Percentiles rank a stretch among this genome's conserved stretches.
Evolutionary conservation across 225 moss, liverwort and hornwort species (phyloP).

Genomic region (Asterella californica): DNA sequence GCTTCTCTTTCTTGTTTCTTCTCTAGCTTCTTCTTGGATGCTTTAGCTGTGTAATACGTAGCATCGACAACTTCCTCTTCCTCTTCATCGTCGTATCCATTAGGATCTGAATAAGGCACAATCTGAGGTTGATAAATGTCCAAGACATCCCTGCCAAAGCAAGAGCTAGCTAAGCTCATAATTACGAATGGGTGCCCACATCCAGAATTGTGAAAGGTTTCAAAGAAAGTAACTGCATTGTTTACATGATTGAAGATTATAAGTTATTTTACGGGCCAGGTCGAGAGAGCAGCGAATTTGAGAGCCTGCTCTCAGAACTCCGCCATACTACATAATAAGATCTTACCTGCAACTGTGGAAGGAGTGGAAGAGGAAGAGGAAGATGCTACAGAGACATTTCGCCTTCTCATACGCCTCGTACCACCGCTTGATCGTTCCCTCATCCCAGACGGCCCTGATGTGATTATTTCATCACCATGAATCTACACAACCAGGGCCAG

Average conservation of each 20-base stretch:
- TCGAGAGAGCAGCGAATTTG: neutral
- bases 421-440: conserved; percentile 29
- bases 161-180: neutral
- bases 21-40: conserved; percentile 63
- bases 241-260: neutral
- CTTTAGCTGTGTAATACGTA: conserved; percentile 62
- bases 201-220: neutral
- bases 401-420: conserved; percentile 42
- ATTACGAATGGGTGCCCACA: neutral
- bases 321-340: neutral
- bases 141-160: neutral
- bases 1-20: conserved; percentile 87
- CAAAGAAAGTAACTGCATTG: neutral
- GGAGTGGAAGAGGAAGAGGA: conserved; percentile 45
- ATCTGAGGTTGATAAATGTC: neutral
- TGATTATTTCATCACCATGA: conserved; percentile 20
- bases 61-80: conserved; percentile 44
- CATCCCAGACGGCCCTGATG: conserved; percentile 12
- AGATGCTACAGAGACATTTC: conserved; percentile 25
- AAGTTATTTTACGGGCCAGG: neutral
- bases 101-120: conserved; percentile 32
- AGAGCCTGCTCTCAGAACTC: neutral
- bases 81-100: conserved; percentile 45
- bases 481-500: conserved; percentile 13
- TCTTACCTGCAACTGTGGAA: conserved; percentile 36